Conservation (phyloP, 2,329 filamentous ascomycete genomes). For the Colletotrichum abscissum region DNA sequence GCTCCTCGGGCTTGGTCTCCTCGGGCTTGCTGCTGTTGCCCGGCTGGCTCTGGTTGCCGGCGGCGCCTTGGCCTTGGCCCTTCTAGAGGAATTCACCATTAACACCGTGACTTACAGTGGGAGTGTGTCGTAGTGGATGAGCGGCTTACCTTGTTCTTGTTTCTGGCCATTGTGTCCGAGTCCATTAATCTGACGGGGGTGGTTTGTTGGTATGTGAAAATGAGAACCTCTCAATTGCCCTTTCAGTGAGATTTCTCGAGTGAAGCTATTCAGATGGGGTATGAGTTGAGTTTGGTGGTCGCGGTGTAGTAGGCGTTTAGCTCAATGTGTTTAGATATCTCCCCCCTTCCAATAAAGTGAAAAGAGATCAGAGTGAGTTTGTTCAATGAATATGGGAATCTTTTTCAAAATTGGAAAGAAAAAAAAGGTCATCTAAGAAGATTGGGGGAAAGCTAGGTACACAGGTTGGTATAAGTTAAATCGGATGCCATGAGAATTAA, state of each 20-base stretch:
- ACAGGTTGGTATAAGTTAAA: neutral
- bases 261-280: neutral
- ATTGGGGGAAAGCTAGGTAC: neutral
- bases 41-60: slow-evolving; percentile 7
- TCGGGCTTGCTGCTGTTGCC: slow-evolving; percentile 28
- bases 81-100: no score
- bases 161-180: slow-evolving; percentile 33
- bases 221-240: neutral
- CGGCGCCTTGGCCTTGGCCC: slow-evolving; percentile 15
- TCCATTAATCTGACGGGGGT: slow-evolving; percentile 13
- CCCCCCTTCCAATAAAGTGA: neutral
- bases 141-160: slow-evolving; percentile 28
- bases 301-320: neutral
- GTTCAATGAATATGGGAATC: neutral
- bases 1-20: slow-evolving; percentile 8
- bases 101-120: neutral
- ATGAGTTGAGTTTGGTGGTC: neutral
- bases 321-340: neutral
- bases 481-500: neutral
- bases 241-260: neutral
- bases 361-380: neutral
- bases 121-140: no score
- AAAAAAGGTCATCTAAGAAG: neutral
- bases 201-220: neutral
- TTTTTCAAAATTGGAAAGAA: neutral